Evolutionary conservation across 177 flowering plant genomes (phyloP), one percentile per base, ranked within the genome.

Genomic region (Vitis hybrid): DNA sequence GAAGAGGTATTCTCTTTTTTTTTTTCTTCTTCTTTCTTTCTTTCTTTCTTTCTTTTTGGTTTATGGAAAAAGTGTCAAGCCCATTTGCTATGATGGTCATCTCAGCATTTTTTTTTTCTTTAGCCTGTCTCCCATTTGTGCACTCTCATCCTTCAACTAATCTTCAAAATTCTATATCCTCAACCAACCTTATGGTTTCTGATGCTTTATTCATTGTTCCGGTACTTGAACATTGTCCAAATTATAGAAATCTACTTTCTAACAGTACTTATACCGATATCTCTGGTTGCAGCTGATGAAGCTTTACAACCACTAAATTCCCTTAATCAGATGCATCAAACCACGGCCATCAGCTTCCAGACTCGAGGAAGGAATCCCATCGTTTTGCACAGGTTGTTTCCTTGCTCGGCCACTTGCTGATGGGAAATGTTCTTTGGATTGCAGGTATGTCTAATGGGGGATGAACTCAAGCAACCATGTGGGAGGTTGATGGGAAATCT

Each of bases 121-220:
- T 5, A 11, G 30, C 23, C 32, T 70, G 65, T 70, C 39, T 54
- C 55, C 61, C 62, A 60, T 49, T 2, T 60, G 11, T 39, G 21
- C 39, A 32, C 61, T 39, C 23, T 30, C 11, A 7, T 57, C 23
- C 51, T 60, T 51, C 11, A 3, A 6, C 1, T 3, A 49, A 7
- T 13, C 51, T 2, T 34, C 17, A 55, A 56, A 67, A 56, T 67
- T 67, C 70, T 56, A 57, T 58, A 45, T 68, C 63, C 54, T n/a
- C 60, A 57, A 19, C 56, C 51, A 62, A 52, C 23, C 50, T 50
- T 11, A 18, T 60, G 54, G 73, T 63, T 55, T 63, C 73, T 63
- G 72, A 70, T 70, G 62, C 73, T 39, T 62, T 63, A 11, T 45
- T 69, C 72, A 52, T 11, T 4, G 60, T 51, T 70, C 59, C 34